Percentiles rank a stretch among this genome's conserved stretches.
Conservation (phyloP, 768 basidiomycete genomes). For the Xerocomellus intermedius region DNA sequence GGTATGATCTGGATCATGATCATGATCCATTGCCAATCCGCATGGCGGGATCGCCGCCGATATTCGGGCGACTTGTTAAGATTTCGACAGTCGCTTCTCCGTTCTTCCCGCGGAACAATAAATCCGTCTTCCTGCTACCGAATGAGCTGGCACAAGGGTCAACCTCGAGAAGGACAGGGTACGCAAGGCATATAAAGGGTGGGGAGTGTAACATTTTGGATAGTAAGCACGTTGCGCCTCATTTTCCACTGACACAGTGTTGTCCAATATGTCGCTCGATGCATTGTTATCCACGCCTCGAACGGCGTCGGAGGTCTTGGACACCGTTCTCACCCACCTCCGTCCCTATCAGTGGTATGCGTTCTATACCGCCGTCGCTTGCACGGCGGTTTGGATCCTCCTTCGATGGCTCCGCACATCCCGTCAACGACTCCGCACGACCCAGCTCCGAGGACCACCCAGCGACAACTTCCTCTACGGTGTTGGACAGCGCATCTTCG, state of each 20-base stretch:
- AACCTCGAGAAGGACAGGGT: too few species aligned
- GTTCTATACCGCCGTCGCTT: not conserved
- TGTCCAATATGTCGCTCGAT: not conserved
- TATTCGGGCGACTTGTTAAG: too few species aligned
- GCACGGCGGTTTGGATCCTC: constrained; percentile 3
- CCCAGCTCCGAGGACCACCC: constrained; percentile 11
- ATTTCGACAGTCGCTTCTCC: too few species aligned
- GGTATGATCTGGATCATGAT: too few species aligned
- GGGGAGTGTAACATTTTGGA: too few species aligned
- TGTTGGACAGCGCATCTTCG: not conserved
- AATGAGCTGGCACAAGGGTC: too few species aligned
- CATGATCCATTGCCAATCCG: too few species aligned
- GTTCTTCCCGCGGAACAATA: too few species aligned
- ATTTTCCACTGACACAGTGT: not conserved
- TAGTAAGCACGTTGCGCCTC: too few species aligned
- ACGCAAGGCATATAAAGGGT: too few species aligned
- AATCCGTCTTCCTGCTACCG: too few species aligned
- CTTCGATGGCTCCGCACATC: constrained; percentile 21
- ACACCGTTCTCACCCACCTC: not conserved
- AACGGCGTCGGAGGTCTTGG: not conserved
- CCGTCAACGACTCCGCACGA: constrained; percentile 23
- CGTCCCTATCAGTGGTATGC: not conserved
- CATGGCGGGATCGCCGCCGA: too few species aligned
- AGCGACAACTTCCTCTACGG: constrained; percentile 16
- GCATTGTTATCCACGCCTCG: not conserved